A percentile compares a stretch with the other conserved stretches of the same genome.
Conservation (phyloP, 805 yeast species). For the Saccharomycopsis capsularis region DNA sequence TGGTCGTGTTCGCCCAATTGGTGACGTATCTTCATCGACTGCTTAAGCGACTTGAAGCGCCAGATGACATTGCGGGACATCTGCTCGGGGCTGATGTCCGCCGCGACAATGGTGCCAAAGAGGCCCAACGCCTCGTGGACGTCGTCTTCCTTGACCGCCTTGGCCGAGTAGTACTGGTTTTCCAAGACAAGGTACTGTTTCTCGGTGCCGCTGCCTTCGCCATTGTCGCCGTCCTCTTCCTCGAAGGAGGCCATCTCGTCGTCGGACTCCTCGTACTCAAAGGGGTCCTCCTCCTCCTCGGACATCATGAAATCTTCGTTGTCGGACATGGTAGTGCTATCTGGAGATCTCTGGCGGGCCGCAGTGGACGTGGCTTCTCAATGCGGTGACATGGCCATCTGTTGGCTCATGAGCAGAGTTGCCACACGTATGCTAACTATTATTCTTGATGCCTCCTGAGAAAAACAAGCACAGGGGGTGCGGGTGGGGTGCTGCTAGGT, state of each 20-base stretch:
- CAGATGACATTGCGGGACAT: conserved; percentile 25
- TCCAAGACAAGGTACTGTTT: conserved; percentile 5
- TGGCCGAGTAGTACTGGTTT: conserved; percentile 18
- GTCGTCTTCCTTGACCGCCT: conserved; percentile 19
- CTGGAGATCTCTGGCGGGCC: too few relatives aligned
- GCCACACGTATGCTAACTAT: too few relatives aligned
- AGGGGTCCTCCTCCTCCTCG: conserved; percentile 21
- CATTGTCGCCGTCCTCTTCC: background rate
- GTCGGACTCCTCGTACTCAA: conserved; percentile 22
- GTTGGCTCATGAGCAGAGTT: too few relatives aligned
- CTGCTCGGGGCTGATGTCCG: background rate
- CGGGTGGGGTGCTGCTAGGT: too few relatives aligned
- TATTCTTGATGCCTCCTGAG: too few relatives aligned
- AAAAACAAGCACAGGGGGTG: too few relatives aligned
- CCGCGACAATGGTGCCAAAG: conserved; percentile 10
- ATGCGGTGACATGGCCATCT: too few relatives aligned
- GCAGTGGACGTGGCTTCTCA: too few relatives aligned
- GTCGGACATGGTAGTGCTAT: too few relatives aligned
- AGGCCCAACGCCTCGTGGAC: conserved; percentile 4
- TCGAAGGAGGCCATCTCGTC: conserved; percentile 21
- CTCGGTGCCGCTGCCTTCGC: background rate
- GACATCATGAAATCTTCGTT: conserved; percentile 22
- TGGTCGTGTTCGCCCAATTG: conserved; percentile 24
- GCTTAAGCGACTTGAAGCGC: conserved; percentile 37
- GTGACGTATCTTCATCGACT: conserved; percentile 34